Conservation (phyloP, 2,329 filamentous ascomycete species). For the Alternaria alternata region DNA sequence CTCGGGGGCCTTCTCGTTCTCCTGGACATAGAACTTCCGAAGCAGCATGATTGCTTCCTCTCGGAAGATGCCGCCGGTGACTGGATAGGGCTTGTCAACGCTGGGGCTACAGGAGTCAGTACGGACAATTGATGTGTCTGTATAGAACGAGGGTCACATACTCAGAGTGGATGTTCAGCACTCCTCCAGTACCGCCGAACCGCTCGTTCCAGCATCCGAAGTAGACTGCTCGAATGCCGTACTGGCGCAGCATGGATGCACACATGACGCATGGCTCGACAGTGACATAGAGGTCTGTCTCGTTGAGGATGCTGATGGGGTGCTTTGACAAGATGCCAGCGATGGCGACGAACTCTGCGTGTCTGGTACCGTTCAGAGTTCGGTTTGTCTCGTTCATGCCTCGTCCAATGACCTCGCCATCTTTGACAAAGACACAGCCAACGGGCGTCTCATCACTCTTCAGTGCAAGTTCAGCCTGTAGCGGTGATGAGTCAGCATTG, state of each 20-base stretch:
- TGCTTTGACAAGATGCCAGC: slow-evolving; percentile 70
- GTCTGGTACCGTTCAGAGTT: slow-evolving; percentile 74
- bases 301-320: slow-evolving; percentile 71
- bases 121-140: neutral
- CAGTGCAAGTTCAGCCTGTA: slow-evolving; percentile 83
- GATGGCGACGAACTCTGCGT: slow-evolving; percentile 94
- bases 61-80: slow-evolving; percentile 85
- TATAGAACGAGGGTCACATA: slow-evolving; percentile 43
- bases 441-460: slow-evolving; percentile 89
- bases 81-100: slow-evolving; percentile 80
- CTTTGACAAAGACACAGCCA: slow-evolving; percentile 89
- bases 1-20: slow-evolving; percentile 84
- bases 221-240: slow-evolving; percentile 87
- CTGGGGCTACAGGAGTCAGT: slow-evolving; percentile 60
- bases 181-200: slow-evolving; percentile 94
- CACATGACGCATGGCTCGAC: slow-evolving; percentile 99
- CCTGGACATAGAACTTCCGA: slow-evolving; percentile 94
- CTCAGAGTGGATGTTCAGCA: slow-evolving; percentile 84
- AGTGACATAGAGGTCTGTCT: slow-evolving; percentile 90
- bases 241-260: slow-evolving; percentile 87
- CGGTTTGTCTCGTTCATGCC: slow-evolving; percentile 94
- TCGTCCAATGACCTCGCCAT: slow-evolving; percentile 79
- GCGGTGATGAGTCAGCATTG: slow-evolving; percentile 32
- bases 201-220: slow-evolving; percentile 97
- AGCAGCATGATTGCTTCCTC: slow-evolving; percentile 94